These are phyloP conservation scores for Amoebophrya sp. DNA, from an alignment of 169 alveolate genomes.

Conservation along the genomic window DNA sequence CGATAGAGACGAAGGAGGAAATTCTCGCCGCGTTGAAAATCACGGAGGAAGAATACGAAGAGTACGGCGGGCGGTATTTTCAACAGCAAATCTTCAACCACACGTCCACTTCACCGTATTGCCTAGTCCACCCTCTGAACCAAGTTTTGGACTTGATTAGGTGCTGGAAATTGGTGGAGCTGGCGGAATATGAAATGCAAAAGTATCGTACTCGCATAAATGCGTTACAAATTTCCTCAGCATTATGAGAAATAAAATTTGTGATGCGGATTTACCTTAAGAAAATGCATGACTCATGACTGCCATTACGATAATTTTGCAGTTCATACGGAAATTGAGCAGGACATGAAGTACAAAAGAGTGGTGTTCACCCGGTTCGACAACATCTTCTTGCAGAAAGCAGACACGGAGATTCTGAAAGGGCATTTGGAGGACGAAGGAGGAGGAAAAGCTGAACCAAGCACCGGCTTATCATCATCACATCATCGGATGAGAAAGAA, in stretches of 20 bases:
- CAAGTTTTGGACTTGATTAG: background rate
- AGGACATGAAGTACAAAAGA: background rate
- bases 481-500: no score
- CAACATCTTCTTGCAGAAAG: constrained; percentile 13
- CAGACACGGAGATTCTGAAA: no score
- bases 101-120: background rate
- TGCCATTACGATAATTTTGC: no score
- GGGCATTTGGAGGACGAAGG: no score
- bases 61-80: background rate
- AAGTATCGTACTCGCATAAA: no score
- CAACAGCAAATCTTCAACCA: background rate
- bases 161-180: background rate
- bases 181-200: no score
- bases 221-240: no score
- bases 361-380: background rate
- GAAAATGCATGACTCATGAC: no score
- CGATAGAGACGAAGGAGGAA: background rate
- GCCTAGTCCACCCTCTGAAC: background rate
- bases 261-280: no score
- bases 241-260: no score
- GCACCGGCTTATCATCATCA: no score
- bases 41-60: background rate
- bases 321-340: background rate
- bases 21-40: background rate
- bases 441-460: no score